These are phyloP conservation scores for Cladosporium oxysporum DNA, from an alignment of 2,329 filamentous ascomycete genomes.

Conservation along the genomic window DNA sequence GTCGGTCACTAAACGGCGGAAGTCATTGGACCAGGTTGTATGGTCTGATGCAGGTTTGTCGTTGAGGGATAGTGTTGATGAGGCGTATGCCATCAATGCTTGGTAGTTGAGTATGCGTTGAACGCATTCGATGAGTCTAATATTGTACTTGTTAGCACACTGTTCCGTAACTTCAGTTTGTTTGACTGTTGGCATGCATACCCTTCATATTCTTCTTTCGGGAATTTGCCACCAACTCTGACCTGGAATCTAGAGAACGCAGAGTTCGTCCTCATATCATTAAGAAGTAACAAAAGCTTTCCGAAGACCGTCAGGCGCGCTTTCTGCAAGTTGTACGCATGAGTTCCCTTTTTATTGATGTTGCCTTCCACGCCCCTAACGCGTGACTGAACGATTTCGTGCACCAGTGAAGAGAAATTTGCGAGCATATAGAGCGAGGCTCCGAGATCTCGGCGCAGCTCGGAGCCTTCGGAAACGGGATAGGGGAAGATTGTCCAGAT, in stretches of 20 bases:
- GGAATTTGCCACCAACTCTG: conserved; percentile 70
- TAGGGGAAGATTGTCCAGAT: conserved; percentile 77
- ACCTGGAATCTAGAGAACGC: conserved; percentile 70
- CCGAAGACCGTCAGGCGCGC: conserved; percentile 62
- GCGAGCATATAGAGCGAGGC: conserved; percentile 70
- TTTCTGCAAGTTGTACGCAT: conserved; percentile 58
- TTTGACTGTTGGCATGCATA: conserved; percentile 9
- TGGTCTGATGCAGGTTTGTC: conserved; percentile 42
- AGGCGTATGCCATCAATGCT: conserved; percentile 65
- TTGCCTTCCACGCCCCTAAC: conserved; percentile 62
- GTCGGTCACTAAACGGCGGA: conserved; percentile 57
- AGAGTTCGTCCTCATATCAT: conserved; percentile 64
- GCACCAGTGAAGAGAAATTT: conserved; percentile 71
- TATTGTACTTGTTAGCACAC: conserved; percentile 14
- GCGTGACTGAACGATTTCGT: conserved; percentile 64
- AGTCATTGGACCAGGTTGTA: conserved; percentile 61
- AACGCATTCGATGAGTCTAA: conserved; percentile 60
- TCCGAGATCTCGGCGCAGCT: conserved; percentile 68
- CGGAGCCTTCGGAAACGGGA: conserved; percentile 69
- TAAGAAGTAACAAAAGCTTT: conserved; percentile 67
- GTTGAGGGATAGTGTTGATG: conserved; percentile 50
- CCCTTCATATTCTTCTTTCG: conserved; percentile 61
- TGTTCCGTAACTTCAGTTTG: background rate
- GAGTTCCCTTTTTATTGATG: conserved; percentile 48
- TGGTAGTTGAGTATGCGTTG: conserved; percentile 67